A percentile compares a stretch with the other conserved stretches of the same genome.
Conservation (phyloP, 805 yeast species). For the Blastobotrys americana region DNA sequence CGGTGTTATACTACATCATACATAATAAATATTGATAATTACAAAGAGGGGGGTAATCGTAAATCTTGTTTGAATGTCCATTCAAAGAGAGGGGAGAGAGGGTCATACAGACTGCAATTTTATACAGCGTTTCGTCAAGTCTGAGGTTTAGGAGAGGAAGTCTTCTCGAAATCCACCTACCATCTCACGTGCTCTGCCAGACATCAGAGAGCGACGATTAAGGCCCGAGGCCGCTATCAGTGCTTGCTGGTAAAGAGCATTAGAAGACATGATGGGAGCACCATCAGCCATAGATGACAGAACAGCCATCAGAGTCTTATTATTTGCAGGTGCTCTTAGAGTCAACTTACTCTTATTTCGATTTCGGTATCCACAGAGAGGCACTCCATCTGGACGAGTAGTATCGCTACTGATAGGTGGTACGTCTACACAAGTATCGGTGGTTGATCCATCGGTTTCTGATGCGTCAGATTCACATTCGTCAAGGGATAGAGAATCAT, state of each 20-base stretch:
- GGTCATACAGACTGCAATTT: too few species aligned
- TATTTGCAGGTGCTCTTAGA: slow-evolving; percentile 6
- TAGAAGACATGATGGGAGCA: slow-evolving; percentile 1
- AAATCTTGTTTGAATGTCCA: too few species aligned
- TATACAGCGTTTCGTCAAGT: too few species aligned
- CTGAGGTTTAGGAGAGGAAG: not conserved
- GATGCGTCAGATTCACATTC: slow-evolving; percentile 10
- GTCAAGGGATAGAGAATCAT: slow-evolving; percentile 19
- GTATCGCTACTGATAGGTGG: slow-evolving; percentile 15
- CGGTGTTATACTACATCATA: too few species aligned
- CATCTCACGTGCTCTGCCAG: slow-evolving; percentile 30
- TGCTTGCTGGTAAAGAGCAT: slow-evolving; percentile 21
- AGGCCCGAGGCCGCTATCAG: slow-evolving; percentile 24
- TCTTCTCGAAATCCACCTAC: slow-evolving; percentile 8
- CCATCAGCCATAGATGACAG: slow-evolving; percentile 20
- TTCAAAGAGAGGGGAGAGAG: too few species aligned
- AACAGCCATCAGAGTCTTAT: slow-evolving; percentile 23
- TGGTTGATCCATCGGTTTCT: slow-evolving; percentile 8
- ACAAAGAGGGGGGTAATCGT: too few species aligned
- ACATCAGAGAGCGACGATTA: slow-evolving; percentile 23
- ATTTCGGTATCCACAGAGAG: slow-evolving; percentile 22
- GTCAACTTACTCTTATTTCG: slow-evolving; percentile 5
- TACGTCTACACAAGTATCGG: too few species aligned
- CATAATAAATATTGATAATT: too few species aligned
- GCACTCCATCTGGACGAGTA: slow-evolving; percentile 15